Base-by-base conservation (phyloP, 2,329 filamentous ascomycete genomes). In the Xylaria hypoxylon region DNA sequence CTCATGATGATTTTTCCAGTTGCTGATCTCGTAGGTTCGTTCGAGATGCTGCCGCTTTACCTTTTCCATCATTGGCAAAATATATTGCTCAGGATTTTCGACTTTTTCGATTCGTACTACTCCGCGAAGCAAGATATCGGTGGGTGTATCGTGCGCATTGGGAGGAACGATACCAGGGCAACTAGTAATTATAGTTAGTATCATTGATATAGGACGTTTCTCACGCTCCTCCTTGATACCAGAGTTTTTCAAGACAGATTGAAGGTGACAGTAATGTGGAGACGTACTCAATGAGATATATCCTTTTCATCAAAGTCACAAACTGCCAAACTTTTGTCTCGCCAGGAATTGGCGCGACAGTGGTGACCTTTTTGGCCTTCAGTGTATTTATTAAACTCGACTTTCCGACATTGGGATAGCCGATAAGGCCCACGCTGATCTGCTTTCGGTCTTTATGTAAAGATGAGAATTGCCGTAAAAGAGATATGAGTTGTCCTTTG, bases 261-360 rank as follows among this genome's bases (percentile, higher is more conserved):
- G 8, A 31, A 44, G n/a, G n/a, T 19, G 19, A 5, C 2, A 22
- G 42, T 2, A 5, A 19, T 19, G 19, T n/a, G 6, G 38, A 17
- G 7, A 55, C 62, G 0, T 26, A 62, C 63, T 99, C 96, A 73
- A 99, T 98, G 61, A 99, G 87, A 80, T 95, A 85, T 47, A 97
- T 97, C 60, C 93, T 86, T 82, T 94, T 96, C 92, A 97, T 97
- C 66, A 98, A 81, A 2, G 94, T 97, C 72, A 97, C 93, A 76
- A 97, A 97, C 78, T 97, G 95, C 95, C 96, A 98, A 33, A 97
- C 92, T 81, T 97, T 98, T 38, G 95, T 98, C 31, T 97, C 94
- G 15, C 94, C 96, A 6, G 96, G 95, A 68, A 98, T 97, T 5
- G 95, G 96, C 6, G 96, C 96, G 3, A 97, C 93, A 17, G 86